Base-by-base conservation (phyloP, 495 filamentous ascomycete genomes). In the Neurospora sp. region DNA sequence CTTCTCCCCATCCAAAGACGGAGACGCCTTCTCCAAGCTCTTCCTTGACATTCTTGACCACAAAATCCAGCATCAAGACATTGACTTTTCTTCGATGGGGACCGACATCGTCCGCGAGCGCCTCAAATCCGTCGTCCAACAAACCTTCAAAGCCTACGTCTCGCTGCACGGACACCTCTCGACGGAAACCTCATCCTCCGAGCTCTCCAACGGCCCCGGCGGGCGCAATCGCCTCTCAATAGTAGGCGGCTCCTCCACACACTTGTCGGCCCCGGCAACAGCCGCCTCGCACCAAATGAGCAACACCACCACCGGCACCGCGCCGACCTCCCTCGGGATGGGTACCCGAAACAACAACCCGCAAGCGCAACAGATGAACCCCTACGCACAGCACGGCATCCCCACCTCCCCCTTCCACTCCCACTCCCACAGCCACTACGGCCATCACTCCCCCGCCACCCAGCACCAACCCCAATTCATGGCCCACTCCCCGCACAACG, bases 1-100 rank as follows among this genome's bases (percentile, higher is more conserved):
- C 27, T 71, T 69, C 20, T 72, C 74, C 40, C 72, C 72, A 37
- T 74, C 74, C 9, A 61, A 61, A 17, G 74, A 75, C n/a, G 74
- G 75, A 17, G 75, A 78, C 69, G 69, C 71, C 35, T 78, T 78
- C 71, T 72, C 73, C 61, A 75, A 75, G 22, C 75, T 76, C 41
- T 78, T 78, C 42, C 38, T 75, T 7, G 71, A 72, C 72, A 78
- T 78, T 27, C 74, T 78, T 27, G 72, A 78, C 69, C 76, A 78
- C 73, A 78, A 75, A 40, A 69, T 76, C 40, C 70, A 59, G 22
- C 75, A 75, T 39, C 71, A 73, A 59, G 76, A 78, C 68, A 76
- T 78, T 45, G 72, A 74, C 6, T 69, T 77, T n/a, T 41, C 70
- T 0, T 70, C 72, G 3, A 37, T 61, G 68, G 35, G 38, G 6